Base-by-base conservation (phyloP, 2,329 filamentous ascomycete genomes). In the Cryphonectria naterciae region DNA sequence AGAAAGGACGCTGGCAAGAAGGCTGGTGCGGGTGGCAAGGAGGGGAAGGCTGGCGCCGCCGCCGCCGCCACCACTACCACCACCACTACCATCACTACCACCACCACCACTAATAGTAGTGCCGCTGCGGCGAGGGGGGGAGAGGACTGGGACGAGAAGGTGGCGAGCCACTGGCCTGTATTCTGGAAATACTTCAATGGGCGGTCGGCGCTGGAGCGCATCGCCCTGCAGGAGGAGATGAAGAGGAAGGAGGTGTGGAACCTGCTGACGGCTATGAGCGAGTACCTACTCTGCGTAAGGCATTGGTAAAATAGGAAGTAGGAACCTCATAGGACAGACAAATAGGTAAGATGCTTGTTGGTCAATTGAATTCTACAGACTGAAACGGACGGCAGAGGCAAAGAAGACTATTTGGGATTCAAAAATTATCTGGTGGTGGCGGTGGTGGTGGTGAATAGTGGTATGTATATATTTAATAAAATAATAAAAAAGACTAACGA, bases 111-210 rank as follows among this genome's bases (percentile, higher is more conserved):
- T 32, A 32, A 1, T 32, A 32, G 2, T 32, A 32, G 28, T 32
- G 28, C 28, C 28, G 28, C 28, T 32, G 28, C 28, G 28, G 60
- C 60, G 35, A 62, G 37, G 37, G 61, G 37, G 37, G 61, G n/a
- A 2, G 54, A 68, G 43, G 76, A 76, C 69, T 81, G 79, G 70
- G 85, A 90, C 73, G 83, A 84, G 22, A 88, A 89, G 71, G 80
- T 93, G 19, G 85, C 88, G 58, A 86, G 89, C 70, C 86, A 88
- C 64, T 97, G 94, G 92, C 88, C 89, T 2, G 84, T 87, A 61
- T 89, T 97, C 75, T 87, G 91, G 76, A 93, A 92, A 79, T 96
- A 98, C 80, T 93, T 98, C 76, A 95, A 98, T 79, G 96, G 96
- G 0, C 88, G 87, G 70, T 91, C 92, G 77, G 91, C 95, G 2